Base-by-base conservation (phyloP, 352 stramenopile genomes). In the Peronosclerospora sorghi region DNA sequence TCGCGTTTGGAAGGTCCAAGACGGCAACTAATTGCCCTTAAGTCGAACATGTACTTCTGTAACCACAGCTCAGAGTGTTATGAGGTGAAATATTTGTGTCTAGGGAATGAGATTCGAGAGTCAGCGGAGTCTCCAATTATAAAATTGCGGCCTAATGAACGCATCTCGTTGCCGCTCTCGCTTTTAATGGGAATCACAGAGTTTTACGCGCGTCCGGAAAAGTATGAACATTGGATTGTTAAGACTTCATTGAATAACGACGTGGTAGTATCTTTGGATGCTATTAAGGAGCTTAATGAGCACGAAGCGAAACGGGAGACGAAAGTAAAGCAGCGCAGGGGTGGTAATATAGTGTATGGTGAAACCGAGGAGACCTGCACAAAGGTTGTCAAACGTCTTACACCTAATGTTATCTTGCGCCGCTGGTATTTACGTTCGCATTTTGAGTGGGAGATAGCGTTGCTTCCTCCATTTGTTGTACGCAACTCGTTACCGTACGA, bases 401-500 rank as follows among this genome's bases (percentile, higher is more conserved):
- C 73, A 1, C 68, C 80, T 4, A 87, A 82, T 36, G 62, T 93
- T 42, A 59, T 87, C 13, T 47, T 93, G 20, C 75, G 74, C 35
- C 77, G 74, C 19, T 90, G 74, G 77, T 59, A 83, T 45, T 38
- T 87, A 13, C 73, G 64, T n/a, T 73, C 72, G 4, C 65, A 86
- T 45, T 78, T 90, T 26, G 75, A 90, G 42, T 93, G 71, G 71
- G 80, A 93, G 51, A 48, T 90, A 4, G 74, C 73, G 4, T 45
- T 93, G 9, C 26, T 89, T 8, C 73, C 80, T 42, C 61, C 73
- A n/a, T 87, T 93, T 41, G 73, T 90, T 9, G 64, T 93, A 14
- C 80, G 77, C n/a, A 93, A 93, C 48, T 85, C 80, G 28, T 49
- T 93, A 21, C 80, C 80, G 20, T 93, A 93, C 51, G 66, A 75